Conservation (phyloP, 2,329 filamentous ascomycete genomes). For the Aspergillus calidoustus region DNA sequence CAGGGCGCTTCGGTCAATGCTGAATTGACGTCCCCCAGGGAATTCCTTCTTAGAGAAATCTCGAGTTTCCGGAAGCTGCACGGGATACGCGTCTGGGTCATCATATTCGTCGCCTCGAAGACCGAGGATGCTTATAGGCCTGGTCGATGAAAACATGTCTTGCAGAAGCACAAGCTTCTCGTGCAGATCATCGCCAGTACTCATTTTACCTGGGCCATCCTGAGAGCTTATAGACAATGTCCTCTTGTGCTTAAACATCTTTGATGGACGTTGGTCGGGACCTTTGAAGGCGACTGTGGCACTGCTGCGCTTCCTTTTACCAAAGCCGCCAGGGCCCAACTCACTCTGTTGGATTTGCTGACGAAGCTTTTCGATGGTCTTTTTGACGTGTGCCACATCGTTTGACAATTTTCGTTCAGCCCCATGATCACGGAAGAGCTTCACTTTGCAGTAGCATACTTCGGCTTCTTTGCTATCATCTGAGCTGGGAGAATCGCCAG, state of each 20-base stretch:
- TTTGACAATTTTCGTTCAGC: conserved; percentile 95
- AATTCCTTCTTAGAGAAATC: conserved; percentile 37
- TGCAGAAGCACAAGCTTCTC: conserved; percentile 49
- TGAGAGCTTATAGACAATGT: conserved; percentile 92
- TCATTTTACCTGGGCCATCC: conserved; percentile 47
- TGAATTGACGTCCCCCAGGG: conserved; percentile 38
- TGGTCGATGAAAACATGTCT: conserved; percentile 53
- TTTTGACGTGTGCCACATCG: conserved; percentile 92
- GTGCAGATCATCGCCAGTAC: conserved; percentile 51
- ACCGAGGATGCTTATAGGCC: conserved; percentile 47
- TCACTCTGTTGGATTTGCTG: conserved; percentile 84
- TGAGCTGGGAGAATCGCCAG: conserved; percentile 49
- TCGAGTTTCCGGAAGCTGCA: conserved; percentile 41
- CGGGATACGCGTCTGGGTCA: conserved; percentile 51
- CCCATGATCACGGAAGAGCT: conserved; percentile 93
- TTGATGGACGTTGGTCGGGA: conserved; percentile 69
- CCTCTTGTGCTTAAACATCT: conserved; percentile 85
- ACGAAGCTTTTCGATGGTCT: conserved; percentile 93
- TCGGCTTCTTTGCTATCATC: conserved; percentile 56
- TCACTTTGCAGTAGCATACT: conserved; percentile 94
- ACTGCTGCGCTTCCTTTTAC: conserved; percentile 65
- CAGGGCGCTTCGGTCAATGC: conserved; percentile 38
- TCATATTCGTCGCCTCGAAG: conserved; percentile 51
- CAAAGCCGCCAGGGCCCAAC: conserved; percentile 62
- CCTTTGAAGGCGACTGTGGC: conserved; percentile 52